Conservation (phyloP, 352 stramenopile species). For the Aphanomyces stellatus region DNA sequence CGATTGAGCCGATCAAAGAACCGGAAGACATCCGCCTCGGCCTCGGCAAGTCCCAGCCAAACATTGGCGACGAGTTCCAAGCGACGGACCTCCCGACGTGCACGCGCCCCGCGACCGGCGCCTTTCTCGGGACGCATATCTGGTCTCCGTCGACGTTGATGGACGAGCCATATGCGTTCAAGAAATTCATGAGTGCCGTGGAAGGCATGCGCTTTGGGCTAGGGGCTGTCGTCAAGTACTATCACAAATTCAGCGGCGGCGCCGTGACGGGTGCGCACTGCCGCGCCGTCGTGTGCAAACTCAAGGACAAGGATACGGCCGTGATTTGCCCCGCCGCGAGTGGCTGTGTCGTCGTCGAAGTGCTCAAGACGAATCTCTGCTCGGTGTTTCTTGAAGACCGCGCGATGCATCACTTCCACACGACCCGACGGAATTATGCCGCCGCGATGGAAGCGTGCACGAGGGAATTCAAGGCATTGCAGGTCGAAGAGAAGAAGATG, state of each 20-base stretch:
- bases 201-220: slow-evolving; percentile 49
- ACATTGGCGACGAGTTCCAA: slow-evolving; percentile 56
- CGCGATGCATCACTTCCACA: slow-evolving; percentile 56
- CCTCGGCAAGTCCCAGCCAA: slow-evolving; percentile 52
- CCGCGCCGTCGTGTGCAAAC: slow-evolving; percentile 54
- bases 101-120: background rate
- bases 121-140: slow-evolving; percentile 35
- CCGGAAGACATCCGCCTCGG: slow-evolving; percentile 53
- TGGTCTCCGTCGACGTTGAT: slow-evolving; percentile 55
- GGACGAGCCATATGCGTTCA: slow-evolving; percentile 34
- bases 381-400: slow-evolving; percentile 62
- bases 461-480: slow-evolving; percentile 33
- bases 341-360: slow-evolving; percentile 30
- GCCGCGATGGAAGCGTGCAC: slow-evolving; percentile 45
- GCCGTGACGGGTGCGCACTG: slow-evolving; percentile 33
- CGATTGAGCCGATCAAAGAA: slow-evolving; percentile 55
- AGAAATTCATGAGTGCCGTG: slow-evolving; percentile 47
- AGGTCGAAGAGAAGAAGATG: slow-evolving; percentile 45
- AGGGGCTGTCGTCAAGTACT: slow-evolving; percentile 66
- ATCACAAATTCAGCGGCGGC: slow-evolving; percentile 21
- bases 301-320: slow-evolving; percentile 32
- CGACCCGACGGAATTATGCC: slow-evolving; percentile 63
- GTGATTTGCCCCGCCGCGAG: slow-evolving; percentile 44
- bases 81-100: slow-evolving; percentile 32
- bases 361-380: slow-evolving; percentile 49